These are phyloP conservation scores for Mucor piriformis DNA, from an alignment of 371 early-diverging fungal genomes.

Conservation along the genomic window DNA sequence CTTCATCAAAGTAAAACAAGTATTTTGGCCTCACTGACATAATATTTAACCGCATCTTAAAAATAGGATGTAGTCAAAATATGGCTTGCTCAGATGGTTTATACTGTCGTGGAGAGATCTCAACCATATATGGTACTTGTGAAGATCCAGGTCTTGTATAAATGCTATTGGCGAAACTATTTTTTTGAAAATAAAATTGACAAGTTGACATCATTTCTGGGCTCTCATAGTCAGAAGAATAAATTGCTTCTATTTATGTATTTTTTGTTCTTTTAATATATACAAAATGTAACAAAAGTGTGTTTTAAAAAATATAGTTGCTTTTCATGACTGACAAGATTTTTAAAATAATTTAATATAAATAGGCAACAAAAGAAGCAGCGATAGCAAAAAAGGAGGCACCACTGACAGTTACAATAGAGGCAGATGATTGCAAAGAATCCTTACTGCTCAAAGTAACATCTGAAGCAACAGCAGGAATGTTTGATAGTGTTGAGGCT, in stretches of 20 bases:
- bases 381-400: background rate
- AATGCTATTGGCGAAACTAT: too few relatives aligned
- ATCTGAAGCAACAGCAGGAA: background rate
- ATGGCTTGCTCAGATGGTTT: conserved; percentile 30
- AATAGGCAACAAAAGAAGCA: background rate
- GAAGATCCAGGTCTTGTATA: conserved; percentile 27
- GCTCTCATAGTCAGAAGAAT: too few relatives aligned
- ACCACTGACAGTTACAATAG: background rate
- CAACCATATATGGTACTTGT: conserved; percentile 35
- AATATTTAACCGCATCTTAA: background rate
- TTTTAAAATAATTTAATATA: background rate
- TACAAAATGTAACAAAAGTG: too few relatives aligned
- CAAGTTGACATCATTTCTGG: too few relatives aligned
- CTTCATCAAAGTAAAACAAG: conserved; percentile 18
- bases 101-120: conserved; percentile 38
- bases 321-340: background rate
- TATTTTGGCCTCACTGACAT: background rate
- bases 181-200: too few relatives aligned
- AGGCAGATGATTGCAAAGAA: background rate
- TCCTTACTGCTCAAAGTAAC: background rate
- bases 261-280: too few relatives aligned
- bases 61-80: conserved; percentile 46
- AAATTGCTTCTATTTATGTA: too few relatives aligned
- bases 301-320: background rate
- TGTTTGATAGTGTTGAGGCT: background rate